phyloP scores from a whole-genome alignment of 176 grass and related monocot genomes.

The Ensete ventricosum region DNA sequence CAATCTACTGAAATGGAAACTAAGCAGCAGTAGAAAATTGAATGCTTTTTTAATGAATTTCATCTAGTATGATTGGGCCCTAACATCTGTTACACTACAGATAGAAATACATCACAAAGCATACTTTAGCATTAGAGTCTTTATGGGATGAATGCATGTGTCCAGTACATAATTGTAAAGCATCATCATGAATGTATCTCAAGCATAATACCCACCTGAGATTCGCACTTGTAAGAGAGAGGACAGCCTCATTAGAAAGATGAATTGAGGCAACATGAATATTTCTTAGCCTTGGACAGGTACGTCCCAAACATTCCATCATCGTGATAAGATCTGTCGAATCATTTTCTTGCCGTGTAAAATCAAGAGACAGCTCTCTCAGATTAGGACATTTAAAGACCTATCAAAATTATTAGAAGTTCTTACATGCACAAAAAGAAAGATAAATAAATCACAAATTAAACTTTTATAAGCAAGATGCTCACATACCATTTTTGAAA shows the following conservation, averaged over 20 bases:
- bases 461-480: background rate
- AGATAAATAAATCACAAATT: background rate
- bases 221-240: conserved; percentile 64
- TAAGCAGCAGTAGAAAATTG: background rate
- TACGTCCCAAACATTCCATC: conserved; percentile 57
- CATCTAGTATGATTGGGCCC: background rate
- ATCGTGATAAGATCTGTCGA: conserved; percentile 60
- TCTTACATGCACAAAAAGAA: background rate
- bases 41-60: background rate
- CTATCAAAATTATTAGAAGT: conserved; percentile 15
- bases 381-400: conserved; percentile 81
- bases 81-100: background rate
- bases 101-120: background rate
- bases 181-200: background rate
- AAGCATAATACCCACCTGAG: conserved; percentile 41
- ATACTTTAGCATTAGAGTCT: background rate
- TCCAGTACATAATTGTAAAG: background rate
- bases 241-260: conserved; percentile 66
- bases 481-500: conserved; percentile 55
- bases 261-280: conserved; percentile 56
- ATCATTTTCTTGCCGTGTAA: conserved; percentile 55
- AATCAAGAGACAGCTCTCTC: conserved; percentile 58
- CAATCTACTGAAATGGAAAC: background rate
- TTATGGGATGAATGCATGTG: background rate
- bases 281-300: conserved; percentile 61